Base-by-base conservation (phyloP, 805 yeast genomes). In the Starmerella vaccinii region DNA sequence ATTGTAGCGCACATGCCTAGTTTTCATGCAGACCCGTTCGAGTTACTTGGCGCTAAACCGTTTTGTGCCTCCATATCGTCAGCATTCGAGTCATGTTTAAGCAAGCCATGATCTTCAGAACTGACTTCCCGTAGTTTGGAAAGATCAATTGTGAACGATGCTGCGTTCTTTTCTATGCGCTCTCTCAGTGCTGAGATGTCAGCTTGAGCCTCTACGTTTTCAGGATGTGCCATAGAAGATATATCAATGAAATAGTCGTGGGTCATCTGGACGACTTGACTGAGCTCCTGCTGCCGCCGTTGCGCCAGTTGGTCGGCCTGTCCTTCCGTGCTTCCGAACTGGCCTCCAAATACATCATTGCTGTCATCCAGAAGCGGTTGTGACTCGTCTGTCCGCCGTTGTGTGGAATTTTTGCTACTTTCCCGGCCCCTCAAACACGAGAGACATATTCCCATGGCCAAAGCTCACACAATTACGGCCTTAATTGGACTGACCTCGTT, bases 171-270 rank as follows among this genome's bases (percentile, higher is more conserved):
- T 2, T 41, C 41, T 2, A 54, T 27, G 19, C 43, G 39, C 10
- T 45, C 49, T 16, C 33, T 10, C 16, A 54, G 45, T 24, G 37
- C 46, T 1, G 53, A 16, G 22, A 34, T 22, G 32, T 52, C 56
- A 21, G 15, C 34, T 8, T 12, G 35, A 8, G 42, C 40, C 35
- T 53, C 59, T 23, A 37, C 32, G 19, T 22, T 15, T 19, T 55
- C 60, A 26, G 54, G 42, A 26, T 40, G 40, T 13, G 44, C 41
- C 22, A 56, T 22, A n/a, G 52, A 27, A 8, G 58, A 43, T 13
- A 57, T 40, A 22, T 58, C 60, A 15, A 58, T 52, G 42, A 58
- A 50, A 35, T 39, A 51, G 10, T 58, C 57, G 24, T 53, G 57
- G 18, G 61, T 54, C 13, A 41, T 33, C 21, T 57, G 56, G 23